These are phyloP conservation scores for Yamadazyma dendronema DNA, from an alignment of 1,139 yeast genomes.

Conservation along the genomic window DNA sequence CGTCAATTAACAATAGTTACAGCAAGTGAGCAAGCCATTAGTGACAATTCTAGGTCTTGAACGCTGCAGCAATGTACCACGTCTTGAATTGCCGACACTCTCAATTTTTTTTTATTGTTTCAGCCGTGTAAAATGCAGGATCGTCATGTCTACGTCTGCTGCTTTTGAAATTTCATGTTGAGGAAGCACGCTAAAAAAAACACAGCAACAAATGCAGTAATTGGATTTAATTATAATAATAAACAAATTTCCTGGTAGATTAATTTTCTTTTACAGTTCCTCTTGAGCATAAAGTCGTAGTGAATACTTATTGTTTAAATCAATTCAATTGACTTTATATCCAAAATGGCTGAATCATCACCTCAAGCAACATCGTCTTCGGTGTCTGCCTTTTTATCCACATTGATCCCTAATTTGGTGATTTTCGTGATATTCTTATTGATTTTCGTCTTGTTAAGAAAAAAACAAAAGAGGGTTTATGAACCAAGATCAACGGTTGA, in stretches of 20 bases:
- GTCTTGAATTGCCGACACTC: not conserved
- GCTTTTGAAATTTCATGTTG: constrained; percentile 1
- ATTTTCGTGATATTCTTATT: constrained; percentile 56
- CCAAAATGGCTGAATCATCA: constrained; percentile 1
- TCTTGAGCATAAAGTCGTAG: too few relatives aligned
- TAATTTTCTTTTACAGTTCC: too few relatives aligned
- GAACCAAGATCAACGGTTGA: constrained; percentile 69
- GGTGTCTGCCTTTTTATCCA: constrained; percentile 41
- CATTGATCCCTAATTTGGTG: constrained; percentile 39
- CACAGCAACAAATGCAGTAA: constrained; percentile 1
- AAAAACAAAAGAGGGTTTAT: constrained; percentile 67
- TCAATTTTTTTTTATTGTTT: not conserved
- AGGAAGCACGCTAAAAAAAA: not conserved
- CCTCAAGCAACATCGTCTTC: constrained; percentile 21
- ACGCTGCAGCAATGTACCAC: not conserved
- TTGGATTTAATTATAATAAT: not conserved
- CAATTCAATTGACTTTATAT: not conserved
- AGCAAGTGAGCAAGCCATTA: not conserved
- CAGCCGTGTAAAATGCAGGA: constrained; percentile 2
- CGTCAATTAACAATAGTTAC: not conserved
- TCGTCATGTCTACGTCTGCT: not conserved
- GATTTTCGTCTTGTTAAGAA: constrained; percentile 63
- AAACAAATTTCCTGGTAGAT: not conserved
- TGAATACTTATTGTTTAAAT: not conserved
- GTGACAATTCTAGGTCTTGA: not conserved